A percentile compares a stretch with the other conserved stretches of the same genome.
Conservation (phyloP, 768 basidiomycete genomes). For the Suillus discolor region DNA sequence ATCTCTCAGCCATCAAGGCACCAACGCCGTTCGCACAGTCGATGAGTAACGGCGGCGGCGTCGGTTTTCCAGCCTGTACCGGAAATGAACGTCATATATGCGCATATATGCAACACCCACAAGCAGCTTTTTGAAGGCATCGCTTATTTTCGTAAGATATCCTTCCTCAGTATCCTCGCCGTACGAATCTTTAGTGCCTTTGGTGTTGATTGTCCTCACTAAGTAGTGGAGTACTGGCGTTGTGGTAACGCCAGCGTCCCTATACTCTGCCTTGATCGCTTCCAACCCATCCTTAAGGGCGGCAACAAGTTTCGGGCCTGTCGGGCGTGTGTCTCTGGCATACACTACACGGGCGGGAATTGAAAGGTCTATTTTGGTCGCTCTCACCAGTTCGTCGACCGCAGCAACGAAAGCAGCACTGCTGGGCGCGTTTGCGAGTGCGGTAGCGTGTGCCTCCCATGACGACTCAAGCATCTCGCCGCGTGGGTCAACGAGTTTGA, state of each 20-base stretch:
- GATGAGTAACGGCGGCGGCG: conserved; percentile 65
- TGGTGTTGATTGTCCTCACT: conserved; percentile 86
- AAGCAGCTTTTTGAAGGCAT: conserved; percentile 83
- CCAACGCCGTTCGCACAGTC: conserved; percentile 99
- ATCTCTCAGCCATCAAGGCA: conserved; percentile 63
- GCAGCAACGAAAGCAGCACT: conserved; percentile 71
- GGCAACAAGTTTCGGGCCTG: conserved; percentile 72
- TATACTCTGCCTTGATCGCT: conserved; percentile 66
- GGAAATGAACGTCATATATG: conserved; percentile 6
- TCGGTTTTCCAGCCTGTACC: conserved; percentile 58
- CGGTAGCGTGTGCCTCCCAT: conserved; percentile 91
- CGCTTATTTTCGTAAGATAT: conserved; percentile 81
- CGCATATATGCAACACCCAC: conserved; percentile 48
- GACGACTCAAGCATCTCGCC: conserved; percentile 96
- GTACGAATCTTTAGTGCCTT: conserved; percentile 74
- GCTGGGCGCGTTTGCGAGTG: conserved; percentile 79
- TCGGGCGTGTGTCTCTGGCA: conserved; percentile 91
- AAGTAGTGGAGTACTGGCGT: conserved; percentile 97
- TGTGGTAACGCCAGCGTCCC: conserved; percentile 84
- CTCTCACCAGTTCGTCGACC: conserved; percentile 62
- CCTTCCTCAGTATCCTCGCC: conserved; percentile 82
- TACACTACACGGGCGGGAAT: conserved; percentile 85
- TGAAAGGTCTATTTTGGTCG: conserved; percentile 73
- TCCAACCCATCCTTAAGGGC: conserved; percentile 84
- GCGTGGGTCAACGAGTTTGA: conserved; percentile 95